Evolutionary conservation across 805 yeast genomes (phyloP).

Genomic region (Yarrowia phangngaensis): DNA sequence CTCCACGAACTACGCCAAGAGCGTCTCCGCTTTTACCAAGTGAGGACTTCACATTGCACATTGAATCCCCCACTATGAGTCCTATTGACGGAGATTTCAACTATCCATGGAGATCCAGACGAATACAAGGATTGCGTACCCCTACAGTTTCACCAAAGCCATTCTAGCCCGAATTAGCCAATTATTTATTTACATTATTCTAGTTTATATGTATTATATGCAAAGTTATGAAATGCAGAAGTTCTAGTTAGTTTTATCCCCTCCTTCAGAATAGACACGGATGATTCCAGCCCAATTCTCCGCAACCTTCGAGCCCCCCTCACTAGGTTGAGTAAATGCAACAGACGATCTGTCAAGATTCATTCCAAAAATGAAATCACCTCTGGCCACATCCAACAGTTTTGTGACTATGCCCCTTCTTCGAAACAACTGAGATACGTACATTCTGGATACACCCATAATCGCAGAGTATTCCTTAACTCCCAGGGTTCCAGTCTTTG

Average conservation of each 20-base stretch:
- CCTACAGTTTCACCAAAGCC: too few species aligned
- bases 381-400: conserved; percentile 10
- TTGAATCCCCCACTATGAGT: conserved; percentile 22
- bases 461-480: conserved; percentile 6
- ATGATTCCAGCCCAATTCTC: conserved; percentile 10
- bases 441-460: conserved; percentile 25
- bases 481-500: conserved; percentile 1
- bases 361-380: conserved; percentile 15
- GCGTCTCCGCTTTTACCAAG: conserved; percentile 12
- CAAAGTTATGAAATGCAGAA: too few species aligned
- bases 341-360: background rate
- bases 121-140: too few species aligned
- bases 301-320: conserved; percentile 20
- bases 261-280: conserved; percentile 9
- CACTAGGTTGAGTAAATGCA: conserved; percentile 22
- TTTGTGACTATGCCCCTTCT: conserved; percentile 10
- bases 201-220: too few species aligned
- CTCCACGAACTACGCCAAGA: too few species aligned
- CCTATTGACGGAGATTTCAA: too few species aligned
- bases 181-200: too few species aligned
- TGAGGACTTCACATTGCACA: conserved; percentile 9
- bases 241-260: background rate
- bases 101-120: too few species aligned
- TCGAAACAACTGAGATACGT: conserved; percentile 19
- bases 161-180: too few species aligned